phyloP scores from a whole-genome alignment of 768 basidiomycete species.

The Gymnopilus dilepis region DNA sequence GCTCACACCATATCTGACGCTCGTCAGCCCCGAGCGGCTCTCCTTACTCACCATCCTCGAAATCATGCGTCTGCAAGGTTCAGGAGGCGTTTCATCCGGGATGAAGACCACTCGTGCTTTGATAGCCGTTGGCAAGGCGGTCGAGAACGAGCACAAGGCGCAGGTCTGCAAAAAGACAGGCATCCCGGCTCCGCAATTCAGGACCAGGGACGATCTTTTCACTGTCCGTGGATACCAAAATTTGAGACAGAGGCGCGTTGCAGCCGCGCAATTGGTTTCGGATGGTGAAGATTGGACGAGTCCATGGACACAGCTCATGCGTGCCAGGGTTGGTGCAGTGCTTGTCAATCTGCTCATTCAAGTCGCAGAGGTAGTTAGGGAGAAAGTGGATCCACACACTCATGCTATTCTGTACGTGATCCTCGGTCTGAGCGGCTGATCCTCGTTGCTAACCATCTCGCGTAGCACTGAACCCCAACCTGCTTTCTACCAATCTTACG shows the following conservation, averaged over 20 bases:
- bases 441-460: too few species aligned
- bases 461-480: slow-evolving; percentile 74
- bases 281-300: slow-evolving; percentile 77
- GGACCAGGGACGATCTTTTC: slow-evolving; percentile 50
- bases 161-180: slow-evolving; percentile 73
- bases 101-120: slow-evolving; percentile 91
- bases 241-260: slow-evolving; percentile 67
- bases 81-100: slow-evolving; percentile 78
- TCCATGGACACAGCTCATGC: slow-evolving; percentile 79
- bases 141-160: slow-evolving; percentile 92
- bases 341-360: slow-evolving; percentile 87
- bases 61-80: slow-evolving; percentile 79
- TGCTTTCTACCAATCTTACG: slow-evolving; percentile 91
- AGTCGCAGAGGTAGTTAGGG: slow-evolving; percentile 75
- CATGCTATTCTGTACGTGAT: slow-evolving; percentile 62
- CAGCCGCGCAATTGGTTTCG: slow-evolving; percentile 66
- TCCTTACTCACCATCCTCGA: slow-evolving; percentile 91
- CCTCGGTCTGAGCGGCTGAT: too few species aligned
- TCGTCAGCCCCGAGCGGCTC: slow-evolving; percentile 78
- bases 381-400: slow-evolving; percentile 59
- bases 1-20: slow-evolving; percentile 73
- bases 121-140: slow-evolving; percentile 77
- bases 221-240: slow-evolving; percentile 62
- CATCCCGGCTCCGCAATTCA: slow-evolving; percentile 54
- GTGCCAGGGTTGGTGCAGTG: slow-evolving; percentile 81